Percentiles rank a stretch among this genome's conserved stretches.
phyloP scores from a whole-genome alignment of 2,329 filamentous ascomycete genomes.

The Plectosphaerella cucumerina region DNA sequence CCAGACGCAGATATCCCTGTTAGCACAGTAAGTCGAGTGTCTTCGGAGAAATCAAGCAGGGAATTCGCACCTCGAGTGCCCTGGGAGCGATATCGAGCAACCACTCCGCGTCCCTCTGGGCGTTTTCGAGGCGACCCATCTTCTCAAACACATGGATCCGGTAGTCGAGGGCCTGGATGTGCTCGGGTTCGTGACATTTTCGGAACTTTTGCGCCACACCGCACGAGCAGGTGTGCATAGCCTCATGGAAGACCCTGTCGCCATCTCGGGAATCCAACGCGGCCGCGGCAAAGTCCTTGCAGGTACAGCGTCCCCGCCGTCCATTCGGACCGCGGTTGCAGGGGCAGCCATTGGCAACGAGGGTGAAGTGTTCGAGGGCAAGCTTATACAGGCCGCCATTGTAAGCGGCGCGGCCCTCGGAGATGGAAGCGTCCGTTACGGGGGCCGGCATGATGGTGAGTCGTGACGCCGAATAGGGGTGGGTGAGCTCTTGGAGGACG shows the following conservation, averaged over 20 bases:
- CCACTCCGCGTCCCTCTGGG: conserved; percentile 36
- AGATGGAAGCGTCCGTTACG: conserved; percentile 21
- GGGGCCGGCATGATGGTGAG: too few species aligned
- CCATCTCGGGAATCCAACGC: conserved; percentile 12
- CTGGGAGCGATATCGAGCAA: conserved; percentile 36
- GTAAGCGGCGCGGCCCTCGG: conserved; percentile 28
- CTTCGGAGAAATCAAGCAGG: not conserved
- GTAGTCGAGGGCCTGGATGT: conserved; percentile 36
- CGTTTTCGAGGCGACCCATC: conserved; percentile 30
- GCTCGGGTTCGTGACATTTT: conserved; percentile 31
- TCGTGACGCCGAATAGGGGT: too few species aligned
- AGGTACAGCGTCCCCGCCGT: conserved; percentile 30
- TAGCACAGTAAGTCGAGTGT: conserved; percentile 4
- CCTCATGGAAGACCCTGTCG: conserved; percentile 33
- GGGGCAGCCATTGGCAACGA: conserved; percentile 10
- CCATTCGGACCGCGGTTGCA: conserved; percentile 17
- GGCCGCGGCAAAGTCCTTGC: conserved; percentile 33
- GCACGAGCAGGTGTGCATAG: conserved; percentile 34
- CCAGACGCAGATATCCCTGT: conserved; percentile 38
- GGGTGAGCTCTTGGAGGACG: too few species aligned
- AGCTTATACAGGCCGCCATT: conserved; percentile 25
- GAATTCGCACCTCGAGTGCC: conserved; percentile 29
- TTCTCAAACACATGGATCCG: conserved; percentile 33
- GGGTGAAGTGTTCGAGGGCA: conserved; percentile 31
- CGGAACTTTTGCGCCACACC: conserved; percentile 29